Evolutionary conservation across 139 green algal species (phyloP), one percentile per base, ranked within the genome.

Genomic region (Chlorella vulgaris): DNA sequence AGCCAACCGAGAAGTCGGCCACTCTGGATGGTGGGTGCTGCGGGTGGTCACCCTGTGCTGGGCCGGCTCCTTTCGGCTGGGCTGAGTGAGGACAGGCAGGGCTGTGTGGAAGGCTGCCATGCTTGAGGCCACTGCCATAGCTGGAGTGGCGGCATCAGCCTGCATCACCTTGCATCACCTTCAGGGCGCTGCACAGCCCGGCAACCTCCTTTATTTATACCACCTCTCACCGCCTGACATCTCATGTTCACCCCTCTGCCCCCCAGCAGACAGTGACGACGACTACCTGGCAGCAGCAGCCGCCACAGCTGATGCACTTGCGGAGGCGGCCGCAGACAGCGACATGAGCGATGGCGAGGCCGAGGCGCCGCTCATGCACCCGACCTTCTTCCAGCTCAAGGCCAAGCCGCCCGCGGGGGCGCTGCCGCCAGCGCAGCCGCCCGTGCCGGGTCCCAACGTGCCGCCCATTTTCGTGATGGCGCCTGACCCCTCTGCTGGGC

Each of bases 391-490:
- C 43, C 82, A 69, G 60, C 75, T 76, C 7, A 51, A 43, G 8
- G 58, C 75, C 26, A 69, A 42, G 26, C 33, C 63, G 43, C 65
- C 35, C 33, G 21, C 10, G 31, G 47, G 55, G 19, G 26, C 29
- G 42, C 29, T 55, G 42, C 77, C 43, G 65, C 77, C 33, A n/a
- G 19, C 60, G 47, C 22, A 36, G 69, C 76, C 66, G 42, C 39
- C 60, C 26, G 40, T 35, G 31, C 26, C 42, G 8, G 53, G 36
- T 22, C 51, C 77, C 53, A 43, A 58, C 18, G 76, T 82, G 68
- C 83, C 83, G 22, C 83, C 83, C 47, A 87, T 87, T 35, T 87
- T 87, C 33, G 83, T 87, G 33, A 87, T 87, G 83, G 83, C 83
- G 19, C 66, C 75, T 31, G 83, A 87, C 40, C 33, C 61, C 1